Evolutionary conservation across 2,329 filamentous ascomycete genomes (phyloP).

Genomic region (Calonectria pteridis): DNA sequence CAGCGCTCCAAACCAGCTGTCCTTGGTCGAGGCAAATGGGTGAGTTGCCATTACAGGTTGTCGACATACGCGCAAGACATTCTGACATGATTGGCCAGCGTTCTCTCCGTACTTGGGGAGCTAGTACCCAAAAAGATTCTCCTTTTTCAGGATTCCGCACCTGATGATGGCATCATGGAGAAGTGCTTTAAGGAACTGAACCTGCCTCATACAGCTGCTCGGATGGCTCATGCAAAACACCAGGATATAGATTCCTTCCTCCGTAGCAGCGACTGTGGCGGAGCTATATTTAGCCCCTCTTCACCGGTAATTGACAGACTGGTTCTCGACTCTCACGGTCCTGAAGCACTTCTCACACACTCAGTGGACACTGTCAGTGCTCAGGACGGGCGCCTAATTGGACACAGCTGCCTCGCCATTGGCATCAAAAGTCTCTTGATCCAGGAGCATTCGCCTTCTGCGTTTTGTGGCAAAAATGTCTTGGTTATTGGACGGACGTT

Average conservation of each 20-base stretch:
- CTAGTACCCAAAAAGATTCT: slow-evolving; percentile 17
- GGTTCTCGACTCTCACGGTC: background rate
- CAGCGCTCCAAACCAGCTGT: slow-evolving; percentile 29
- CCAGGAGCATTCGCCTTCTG: slow-evolving; percentile 24
- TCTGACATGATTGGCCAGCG: slow-evolving; percentile 4
- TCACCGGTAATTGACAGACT: background rate
- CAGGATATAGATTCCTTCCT: background rate
- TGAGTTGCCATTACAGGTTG: background rate
- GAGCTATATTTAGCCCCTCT: slow-evolving; percentile 9
- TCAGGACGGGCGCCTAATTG: slow-evolving; percentile 4
- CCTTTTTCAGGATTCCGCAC: slow-evolving; percentile 12
- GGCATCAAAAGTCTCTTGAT: slow-evolving; percentile 13
- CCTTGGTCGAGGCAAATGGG: slow-evolving; percentile 30
- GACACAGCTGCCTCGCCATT: slow-evolving; percentile 17
- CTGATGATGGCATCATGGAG: slow-evolving; percentile 26
- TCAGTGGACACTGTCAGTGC: slow-evolving; percentile 22
- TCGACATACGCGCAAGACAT: background rate
- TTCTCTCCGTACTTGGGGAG: slow-evolving; percentile 25
- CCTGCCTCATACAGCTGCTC: slow-evolving; percentile 18
- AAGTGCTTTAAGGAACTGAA: slow-evolving; percentile 33
- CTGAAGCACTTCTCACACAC: background rate
- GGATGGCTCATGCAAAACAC: background rate
- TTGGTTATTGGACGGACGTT: slow-evolving; percentile 24
- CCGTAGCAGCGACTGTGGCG: background rate
- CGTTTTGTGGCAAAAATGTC: slow-evolving; percentile 10